Evolutionary conservation across 1,284 basidiomycete genomes (phyloP).

Genomic region (Sanghuangporus baumii): DNA sequence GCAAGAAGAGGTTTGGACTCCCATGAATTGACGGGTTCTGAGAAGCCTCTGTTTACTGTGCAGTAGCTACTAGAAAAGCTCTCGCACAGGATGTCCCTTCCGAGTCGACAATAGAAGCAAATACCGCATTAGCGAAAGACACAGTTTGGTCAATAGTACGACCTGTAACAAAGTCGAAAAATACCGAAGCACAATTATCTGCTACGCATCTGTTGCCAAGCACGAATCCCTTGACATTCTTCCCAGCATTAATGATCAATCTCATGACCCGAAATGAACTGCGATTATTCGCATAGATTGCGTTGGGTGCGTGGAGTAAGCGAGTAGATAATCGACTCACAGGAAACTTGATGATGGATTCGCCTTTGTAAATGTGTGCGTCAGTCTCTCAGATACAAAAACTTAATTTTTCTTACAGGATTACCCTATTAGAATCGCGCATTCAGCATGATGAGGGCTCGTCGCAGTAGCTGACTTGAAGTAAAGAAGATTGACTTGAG

Average conservation of each 20-base stretch:
- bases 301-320: neutral
- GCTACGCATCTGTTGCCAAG: conserved; percentile 55
- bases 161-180: conserved; percentile 10
- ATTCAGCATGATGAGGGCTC: neutral
- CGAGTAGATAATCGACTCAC: conserved; percentile 23
- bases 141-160: neutral
- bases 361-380: conserved; percentile 54
- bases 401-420: neutral
- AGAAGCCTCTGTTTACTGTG: conserved; percentile 50
- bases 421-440: neutral
- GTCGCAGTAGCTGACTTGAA: conserved; percentile 11
- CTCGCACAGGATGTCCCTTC: conserved; percentile 50
- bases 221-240: conserved; percentile 47
- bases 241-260: conserved; percentile 43
- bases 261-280: conserved; percentile 47
- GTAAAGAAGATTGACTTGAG: neutral
- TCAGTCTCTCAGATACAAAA: conserved; percentile 53
- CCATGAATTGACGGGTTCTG: conserved; percentile 52
- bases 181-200: conserved; percentile 43
- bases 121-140: conserved; percentile 37
- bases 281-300: neutral
- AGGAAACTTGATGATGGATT: conserved; percentile 55
- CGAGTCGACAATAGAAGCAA: conserved; percentile 57
- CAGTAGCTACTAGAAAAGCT: conserved; percentile 50
- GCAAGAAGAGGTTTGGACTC: conserved; percentile 17